Base-by-base conservation (phyloP, 1,139 yeast species). In the Schwanniomyces etchellsii region DNA sequence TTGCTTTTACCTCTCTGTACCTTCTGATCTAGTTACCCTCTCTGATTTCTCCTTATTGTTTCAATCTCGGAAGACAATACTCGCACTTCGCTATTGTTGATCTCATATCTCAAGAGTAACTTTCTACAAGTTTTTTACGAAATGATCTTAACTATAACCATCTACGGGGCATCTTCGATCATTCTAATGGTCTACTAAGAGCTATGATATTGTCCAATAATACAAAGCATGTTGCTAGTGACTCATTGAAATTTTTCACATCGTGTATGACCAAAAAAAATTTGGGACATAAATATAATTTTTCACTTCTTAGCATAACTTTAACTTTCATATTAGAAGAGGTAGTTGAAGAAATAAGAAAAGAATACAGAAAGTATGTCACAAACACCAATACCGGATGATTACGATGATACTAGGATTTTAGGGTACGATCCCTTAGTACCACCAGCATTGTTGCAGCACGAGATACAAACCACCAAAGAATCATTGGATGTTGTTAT, bases 381-480 rank as follows among this genome's bases (percentile, higher is more conserved):
- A 37, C 42, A 50, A 30, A 75, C 81, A 10, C 83, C 83, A 24
- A 55, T 62, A 29, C 80, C 81, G 35, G 83, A 77, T 48, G 85
- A 81, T 53, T 76, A 80, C 61, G 96, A 88, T 58, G 96, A 88
- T 51, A 77, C 89, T 39, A 76, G 95, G 61, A 85, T 84, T 51
- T 70, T 79, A 39, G 95, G 94, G 37, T 88, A 86, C 74, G 93
- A 86, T 48, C 96, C 96, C 15, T 66, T 88, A 43, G 80, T 85
- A 27, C 81, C 96, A 1, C 97, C 97, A 31, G 94, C 86, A 29
- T 68, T 85, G 36, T 65, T 88, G 34, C 89, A 83, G 51, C 75
- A 76, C 42, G 94, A 88, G 53, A 74, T 82, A 40, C 83, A 81
- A 37, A 82, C 91, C 27, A 62, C 82, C 9, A 64, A 65, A 32